phyloP scores from a whole-genome alignment of 2,329 filamentous ascomycete species.

The Cladosporium sp. region DNA sequence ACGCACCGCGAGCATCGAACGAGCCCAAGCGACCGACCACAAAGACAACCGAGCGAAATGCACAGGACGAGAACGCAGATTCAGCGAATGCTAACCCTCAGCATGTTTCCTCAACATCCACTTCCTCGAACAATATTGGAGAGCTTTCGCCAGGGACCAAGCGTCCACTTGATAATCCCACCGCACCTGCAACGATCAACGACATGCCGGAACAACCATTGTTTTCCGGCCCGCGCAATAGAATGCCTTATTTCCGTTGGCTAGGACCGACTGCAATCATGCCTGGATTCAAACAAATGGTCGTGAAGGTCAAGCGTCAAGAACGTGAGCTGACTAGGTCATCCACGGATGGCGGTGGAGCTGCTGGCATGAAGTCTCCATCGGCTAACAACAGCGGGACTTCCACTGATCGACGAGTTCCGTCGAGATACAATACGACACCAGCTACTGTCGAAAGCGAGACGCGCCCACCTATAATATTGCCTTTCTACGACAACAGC shows the following conservation, averaged over 20 bases:
- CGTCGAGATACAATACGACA: conserved; percentile 17
- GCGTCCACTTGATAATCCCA: background rate
- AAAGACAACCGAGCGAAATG: background rate
- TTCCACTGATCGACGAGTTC: conserved; percentile 13
- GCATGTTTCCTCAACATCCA: background rate
- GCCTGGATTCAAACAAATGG: conserved; percentile 90
- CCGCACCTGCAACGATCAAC: background rate
- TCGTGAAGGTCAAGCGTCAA: conserved; percentile 67
- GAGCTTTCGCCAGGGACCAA: background rate
- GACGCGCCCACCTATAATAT: conserved; percentile 40
- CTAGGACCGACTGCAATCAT: conserved; percentile 89
- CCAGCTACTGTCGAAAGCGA: conserved; percentile 32
- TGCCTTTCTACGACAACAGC: conserved; percentile 75
- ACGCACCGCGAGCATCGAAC: background rate
- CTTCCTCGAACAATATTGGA: background rate
- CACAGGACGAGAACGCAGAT: background rate
- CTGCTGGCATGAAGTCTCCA: conserved; percentile 25
- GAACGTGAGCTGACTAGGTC: conserved; percentile 58
- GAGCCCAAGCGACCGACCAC: background rate
- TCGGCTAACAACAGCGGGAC: conserved; percentile 9
- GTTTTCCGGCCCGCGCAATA: conserved; percentile 45
- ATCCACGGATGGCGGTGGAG: conserved; percentile 39
- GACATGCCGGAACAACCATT: conserved; percentile 17
- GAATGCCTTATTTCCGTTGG: conserved; percentile 85
- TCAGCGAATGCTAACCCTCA: background rate